Evolutionary conservation across 2,329 filamentous ascomycete species (phyloP).

Genomic region (Calonectria pseudoreteaudii): DNA sequence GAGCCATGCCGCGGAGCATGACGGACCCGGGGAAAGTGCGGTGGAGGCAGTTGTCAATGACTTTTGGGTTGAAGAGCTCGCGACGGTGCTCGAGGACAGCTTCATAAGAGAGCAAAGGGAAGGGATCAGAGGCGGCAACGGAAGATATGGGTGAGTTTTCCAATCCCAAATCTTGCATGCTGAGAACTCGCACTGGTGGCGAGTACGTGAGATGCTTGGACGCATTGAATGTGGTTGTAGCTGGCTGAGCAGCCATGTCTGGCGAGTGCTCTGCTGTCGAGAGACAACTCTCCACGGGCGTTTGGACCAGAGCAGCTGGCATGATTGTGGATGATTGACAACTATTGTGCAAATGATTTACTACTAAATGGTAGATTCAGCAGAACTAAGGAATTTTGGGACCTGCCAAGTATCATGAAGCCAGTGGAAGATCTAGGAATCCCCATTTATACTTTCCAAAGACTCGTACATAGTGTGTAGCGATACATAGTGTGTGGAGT

Average conservation of each 20-base stretch:
- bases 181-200: constrained; percentile 61
- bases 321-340: neutral
- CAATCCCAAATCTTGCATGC: constrained; percentile 72
- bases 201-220: constrained; percentile 66
- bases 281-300: neutral
- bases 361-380: neutral
- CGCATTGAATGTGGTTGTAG: neutral
- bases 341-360: neutral
- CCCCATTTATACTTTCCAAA: neutral
- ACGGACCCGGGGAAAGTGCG: constrained; percentile 60
- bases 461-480: neutral
- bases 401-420: neutral
- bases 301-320: constrained; percentile 1
- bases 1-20: constrained; percentile 62
- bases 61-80: constrained; percentile 69
- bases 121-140: constrained; percentile 74
- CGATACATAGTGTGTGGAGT: neutral
- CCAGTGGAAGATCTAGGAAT: neutral
- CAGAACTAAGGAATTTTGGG: neutral
- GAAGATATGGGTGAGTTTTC: constrained; percentile 69
- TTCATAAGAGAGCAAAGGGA: constrained; percentile 71
- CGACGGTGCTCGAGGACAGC: constrained; percentile 71
- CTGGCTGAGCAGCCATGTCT: neutral
- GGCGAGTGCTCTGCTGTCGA: neutral
- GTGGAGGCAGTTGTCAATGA: constrained; percentile 68